phyloP scores from a whole-genome alignment of 495 filamentous ascomycete genomes.

The Tuber indicum region DNA sequence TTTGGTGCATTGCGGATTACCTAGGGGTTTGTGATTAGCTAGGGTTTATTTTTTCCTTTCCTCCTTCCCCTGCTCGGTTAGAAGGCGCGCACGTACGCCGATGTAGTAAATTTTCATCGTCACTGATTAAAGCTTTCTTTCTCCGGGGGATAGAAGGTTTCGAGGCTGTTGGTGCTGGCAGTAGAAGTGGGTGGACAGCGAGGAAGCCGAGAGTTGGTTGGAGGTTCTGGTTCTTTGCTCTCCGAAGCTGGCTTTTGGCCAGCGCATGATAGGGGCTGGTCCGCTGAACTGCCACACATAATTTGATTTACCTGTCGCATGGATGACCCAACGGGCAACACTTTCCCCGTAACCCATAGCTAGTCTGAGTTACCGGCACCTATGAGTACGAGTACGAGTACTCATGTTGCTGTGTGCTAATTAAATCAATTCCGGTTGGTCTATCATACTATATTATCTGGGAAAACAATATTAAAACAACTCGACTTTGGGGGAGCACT shows the following conservation, averaged over 20 bases:
- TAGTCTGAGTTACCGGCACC: no score
- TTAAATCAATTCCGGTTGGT: no score
- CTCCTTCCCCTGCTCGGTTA: conserved; percentile 1
- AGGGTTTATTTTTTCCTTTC: conserved; percentile 1
- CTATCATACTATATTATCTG: no score
- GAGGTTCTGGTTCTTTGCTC: not conserved
- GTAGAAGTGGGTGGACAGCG: not conserved
- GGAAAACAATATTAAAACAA: no score
- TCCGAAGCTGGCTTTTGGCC: not conserved
- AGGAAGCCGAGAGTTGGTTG: not conserved
- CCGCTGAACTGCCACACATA: not conserved
- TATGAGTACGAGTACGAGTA: no score
- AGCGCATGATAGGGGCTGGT: not conserved
- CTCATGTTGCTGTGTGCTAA: no score
- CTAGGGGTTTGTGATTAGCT: conserved; percentile 45
- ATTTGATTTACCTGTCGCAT: no score
- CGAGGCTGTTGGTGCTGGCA: not conserved
- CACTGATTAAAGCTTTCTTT: not conserved
- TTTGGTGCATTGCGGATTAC: conserved; percentile 73
- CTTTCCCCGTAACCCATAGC: no score
- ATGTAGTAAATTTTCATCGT: conserved; percentile 90
- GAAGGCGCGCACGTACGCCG: conserved; percentile 55
- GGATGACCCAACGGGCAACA: no score
- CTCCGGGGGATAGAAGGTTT: conserved; percentile 3
- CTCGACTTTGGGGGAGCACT: no score